Percentiles rank a stretch among this genome's conserved stretches.
Evolutionary conservation across 1,139 yeast genomes (phyloP).

Genomic region (Taphrina deformans): DNA sequence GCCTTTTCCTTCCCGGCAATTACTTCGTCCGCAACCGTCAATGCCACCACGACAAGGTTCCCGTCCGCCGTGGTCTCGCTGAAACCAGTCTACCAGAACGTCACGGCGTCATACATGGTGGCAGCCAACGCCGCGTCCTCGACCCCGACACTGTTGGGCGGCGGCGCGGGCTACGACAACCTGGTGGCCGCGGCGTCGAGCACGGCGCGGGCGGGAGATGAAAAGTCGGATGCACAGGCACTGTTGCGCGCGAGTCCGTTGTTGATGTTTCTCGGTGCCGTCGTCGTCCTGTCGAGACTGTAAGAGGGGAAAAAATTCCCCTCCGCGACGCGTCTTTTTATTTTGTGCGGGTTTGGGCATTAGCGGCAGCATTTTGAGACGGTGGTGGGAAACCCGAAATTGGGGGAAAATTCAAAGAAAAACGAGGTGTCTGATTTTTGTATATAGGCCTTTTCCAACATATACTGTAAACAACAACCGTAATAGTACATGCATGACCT

Average conservation of each 20-base stretch:
- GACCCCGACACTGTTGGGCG: conserved; percentile 17
- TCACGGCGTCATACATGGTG: conserved; percentile 5
- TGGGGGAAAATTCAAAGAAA: no score
- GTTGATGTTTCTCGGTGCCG: conserved; percentile 14
- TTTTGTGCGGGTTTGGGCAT: no score
- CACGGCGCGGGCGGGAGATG: neutral
- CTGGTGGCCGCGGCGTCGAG: conserved; percentile 6
- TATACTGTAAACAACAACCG: no score
- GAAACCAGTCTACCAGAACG: conserved; percentile 4
- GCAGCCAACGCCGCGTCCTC: conserved; percentile 3
- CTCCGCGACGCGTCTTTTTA: no score
- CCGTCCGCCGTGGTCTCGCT: neutral
- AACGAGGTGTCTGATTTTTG: no score
- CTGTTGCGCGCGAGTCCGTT: conserved; percentile 1
- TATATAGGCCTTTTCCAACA: no score
- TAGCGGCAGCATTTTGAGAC: neutral
- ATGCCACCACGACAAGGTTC: neutral
- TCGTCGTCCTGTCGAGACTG: conserved; percentile 11
- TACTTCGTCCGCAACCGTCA: neutral
- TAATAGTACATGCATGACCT: no score
- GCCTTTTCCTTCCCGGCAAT: neutral
- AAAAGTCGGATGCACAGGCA: conserved; percentile 18
- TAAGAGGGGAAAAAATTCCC: no score
- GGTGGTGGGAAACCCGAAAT: no score
- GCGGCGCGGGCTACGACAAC: conserved; percentile 29